Base-by-base conservation (phyloP, 306 rosid species). In the Begonia peltatifolia region DNA sequence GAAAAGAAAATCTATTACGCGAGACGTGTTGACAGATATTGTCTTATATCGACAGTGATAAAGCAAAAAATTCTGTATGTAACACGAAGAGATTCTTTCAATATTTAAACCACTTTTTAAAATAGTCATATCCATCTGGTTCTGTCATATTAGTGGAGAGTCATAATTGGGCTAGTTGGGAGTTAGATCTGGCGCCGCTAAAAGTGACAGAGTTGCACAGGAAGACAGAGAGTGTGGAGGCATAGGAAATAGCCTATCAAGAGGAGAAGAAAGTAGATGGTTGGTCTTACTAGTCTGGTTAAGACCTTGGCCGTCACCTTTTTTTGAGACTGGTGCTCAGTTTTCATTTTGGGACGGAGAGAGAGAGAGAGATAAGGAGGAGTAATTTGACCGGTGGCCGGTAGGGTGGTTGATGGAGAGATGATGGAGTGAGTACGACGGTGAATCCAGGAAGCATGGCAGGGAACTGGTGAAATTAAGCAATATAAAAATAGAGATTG, bases 101-200 rank as follows among this genome's bases (percentile, higher is more conserved):
- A n/a, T n/a, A n/a, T n/a, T n/a, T n/a, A n/a, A n/a, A n/a, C n/a
- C n/a, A n/a, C n/a, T n/a, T n/a, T n/a, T n/a, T n/a, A n/a, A n/a
- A n/a, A n/a, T n/a, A n/a, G n/a, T n/a, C n/a, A n/a, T n/a, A n/a
- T n/a, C n/a, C n/a, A n/a, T n/a, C n/a, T n/a, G n/a, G n/a, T n/a
- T n/a, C n/a, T n/a, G n/a, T n/a, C n/a, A n/a, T n/a, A n/a, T n/a
- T n/a, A n/a, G 6, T 30, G 38, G 58, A 80, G 68, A 76, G 68
- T 56, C 59, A 77, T 74, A 87, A 87, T 17, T 79, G 65, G 64
- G 78, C 54, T 16, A 71, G 65, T 11, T 77, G 66, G 43, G 67
- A 58, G 22, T 70, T 52, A 68, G 52, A 55, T 62, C 53, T 12
- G 68, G 13, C 8, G 53, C 46, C 3, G 53, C 73, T 18, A 61